Base-by-base conservation (phyloP, 2,329 filamentous ascomycete genomes). In the Lithohypha guttulata region DNA sequence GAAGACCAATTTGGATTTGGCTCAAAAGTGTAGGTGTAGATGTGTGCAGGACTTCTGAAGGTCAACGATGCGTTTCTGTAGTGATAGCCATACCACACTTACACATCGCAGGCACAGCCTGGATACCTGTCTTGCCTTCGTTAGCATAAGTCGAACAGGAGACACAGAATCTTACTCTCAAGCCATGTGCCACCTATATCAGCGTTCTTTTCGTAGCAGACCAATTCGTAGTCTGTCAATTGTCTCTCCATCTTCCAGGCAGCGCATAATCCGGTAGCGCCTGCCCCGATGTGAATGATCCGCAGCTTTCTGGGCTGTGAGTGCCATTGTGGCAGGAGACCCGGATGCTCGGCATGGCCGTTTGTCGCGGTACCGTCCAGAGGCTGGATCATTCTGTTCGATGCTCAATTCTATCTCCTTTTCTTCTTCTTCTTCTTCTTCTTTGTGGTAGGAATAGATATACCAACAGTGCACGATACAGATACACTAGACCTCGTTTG, bases 201-300 rank as follows among this genome's bases (percentile, higher is more conserved):
- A 8, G 26, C 22, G 19, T 57, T 57, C 43, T 52, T 52, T 32
- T 55, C 53, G 13, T 54, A 56, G 20, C 54, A 50, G 4, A 45
- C 42, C 26, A 54, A 45, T 26, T 54, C 50, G 8, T 52, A 42
- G 35, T 49, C 48, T 28, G 44, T 23, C 17, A 45, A 40, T 11
- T 40, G 21, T 23, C 45, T 49, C 19, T 47, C 41, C 11, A 49
- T 45, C 19, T 47, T 38, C 15, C 45, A 45, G 91, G 85, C 84
- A 70, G 85, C 46, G 77, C 80, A 36, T 78, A 81, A 6, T 66
- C 78, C 35, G 8, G 60, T 63, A 1, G 68, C 55, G 4, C 66
- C 67, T 3, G 61, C 66, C 21, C 67, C 67, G 38, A 70, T 66
- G 5, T 62, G 67, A 26, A 70, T 43, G 2, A 69, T 61, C 30